Conservation (phyloP, 352 stramenopile genomes). For the Phytophthora syringae region DNA sequence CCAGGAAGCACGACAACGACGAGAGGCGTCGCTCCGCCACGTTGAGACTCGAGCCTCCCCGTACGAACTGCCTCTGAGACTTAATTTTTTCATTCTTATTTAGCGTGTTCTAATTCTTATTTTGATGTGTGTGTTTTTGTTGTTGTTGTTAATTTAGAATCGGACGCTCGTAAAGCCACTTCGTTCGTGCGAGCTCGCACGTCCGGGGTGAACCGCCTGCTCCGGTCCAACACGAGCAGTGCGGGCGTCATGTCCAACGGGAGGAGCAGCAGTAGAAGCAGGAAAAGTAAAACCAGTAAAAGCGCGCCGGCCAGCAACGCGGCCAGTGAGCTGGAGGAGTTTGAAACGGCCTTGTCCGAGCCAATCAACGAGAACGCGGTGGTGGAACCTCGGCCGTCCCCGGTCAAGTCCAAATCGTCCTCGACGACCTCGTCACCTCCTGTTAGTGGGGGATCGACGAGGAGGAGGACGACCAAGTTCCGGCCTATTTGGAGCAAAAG, state of each 20-base stretch:
- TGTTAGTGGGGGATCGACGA: slow-evolving; percentile 17
- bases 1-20: slow-evolving; percentile 74
- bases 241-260: slow-evolving; percentile 23
- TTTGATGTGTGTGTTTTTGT: no score
- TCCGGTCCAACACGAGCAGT: slow-evolving; percentile 55
- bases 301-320: slow-evolving; percentile 31
- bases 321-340: slow-evolving; percentile 4
- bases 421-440: slow-evolving; percentile 18
- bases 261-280: slow-evolving; percentile 15
- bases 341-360: slow-evolving; percentile 9
- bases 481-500: slow-evolving; percentile 44
- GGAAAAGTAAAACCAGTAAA: slow-evolving; percentile 16
- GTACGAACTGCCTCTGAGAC: slow-evolving; percentile 36
- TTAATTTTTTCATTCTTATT: background rate
- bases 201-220: slow-evolving; percentile 67
- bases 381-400: slow-evolving; percentile 20
- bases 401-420: slow-evolving; percentile 3
- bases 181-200: slow-evolving; percentile 64
- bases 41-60: slow-evolving; percentile 57
- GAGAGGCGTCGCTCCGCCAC: slow-evolving; percentile 67
- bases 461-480: slow-evolving; percentile 31
- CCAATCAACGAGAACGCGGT: slow-evolving; percentile 21
- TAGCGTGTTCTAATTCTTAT: no score
- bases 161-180: slow-evolving; percentile 52
- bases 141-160: no score